Conservation (phyloP, 257 asterid species). For the Solanum megistacrolobum region DNA sequence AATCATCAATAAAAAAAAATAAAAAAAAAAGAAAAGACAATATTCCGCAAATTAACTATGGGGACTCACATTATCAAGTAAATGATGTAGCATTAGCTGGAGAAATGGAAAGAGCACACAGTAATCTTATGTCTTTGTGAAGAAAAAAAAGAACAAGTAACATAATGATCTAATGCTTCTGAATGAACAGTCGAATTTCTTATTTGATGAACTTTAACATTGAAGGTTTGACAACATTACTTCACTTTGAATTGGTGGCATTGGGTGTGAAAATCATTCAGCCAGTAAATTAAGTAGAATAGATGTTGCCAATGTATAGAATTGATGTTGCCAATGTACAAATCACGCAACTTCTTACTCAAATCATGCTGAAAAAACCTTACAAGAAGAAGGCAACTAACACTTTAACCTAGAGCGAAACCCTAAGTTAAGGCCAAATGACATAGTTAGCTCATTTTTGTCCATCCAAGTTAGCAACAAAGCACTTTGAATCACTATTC, state of each 20-base stretch:
- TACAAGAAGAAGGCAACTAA: background rate
- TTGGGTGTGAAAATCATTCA: background rate
- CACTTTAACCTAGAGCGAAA: background rate
- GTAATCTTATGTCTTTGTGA: background rate
- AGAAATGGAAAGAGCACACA: background rate
- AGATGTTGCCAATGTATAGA: background rate
- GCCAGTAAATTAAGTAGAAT: background rate
- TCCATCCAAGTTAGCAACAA: background rate
- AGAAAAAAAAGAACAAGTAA: background rate
- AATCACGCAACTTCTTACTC: background rate
- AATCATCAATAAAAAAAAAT: background rate
- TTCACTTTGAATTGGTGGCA: background rate
- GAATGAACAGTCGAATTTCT: background rate
- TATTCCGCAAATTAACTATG: background rate
- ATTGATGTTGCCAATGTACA: background rate
- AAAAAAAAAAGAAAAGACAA: background rate
- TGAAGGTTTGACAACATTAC: background rate
- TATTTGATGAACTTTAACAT: background rate
- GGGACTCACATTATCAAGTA: background rate
- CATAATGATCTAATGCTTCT: background rate
- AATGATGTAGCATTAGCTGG: background rate
- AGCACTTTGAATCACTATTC: background rate
- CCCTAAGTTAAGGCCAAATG: background rate
- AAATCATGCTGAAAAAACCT: background rate
- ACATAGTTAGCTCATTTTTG: background rate